A percentile compares a stretch with the other conserved stretches of the same genome.
Evolutionary conservation across 2,329 filamentous ascomycete genomes (phyloP).

Genomic region (Dothiorella sarmentorum): DNA sequence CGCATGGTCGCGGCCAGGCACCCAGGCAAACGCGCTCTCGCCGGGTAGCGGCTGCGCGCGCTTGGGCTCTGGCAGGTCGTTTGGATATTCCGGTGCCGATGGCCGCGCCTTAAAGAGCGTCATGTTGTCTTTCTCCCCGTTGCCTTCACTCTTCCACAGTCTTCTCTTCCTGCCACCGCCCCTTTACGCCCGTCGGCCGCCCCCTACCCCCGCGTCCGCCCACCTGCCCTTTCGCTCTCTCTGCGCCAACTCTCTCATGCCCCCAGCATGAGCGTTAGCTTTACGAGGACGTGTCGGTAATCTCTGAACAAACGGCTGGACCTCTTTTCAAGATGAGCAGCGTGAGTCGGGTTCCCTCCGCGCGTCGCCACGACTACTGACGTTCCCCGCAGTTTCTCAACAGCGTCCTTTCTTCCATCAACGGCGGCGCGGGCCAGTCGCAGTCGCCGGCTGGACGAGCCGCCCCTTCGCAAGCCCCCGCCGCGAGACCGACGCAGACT

Average conservation of each 20-base stretch:
- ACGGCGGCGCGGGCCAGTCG: slow-evolving; percentile 25
- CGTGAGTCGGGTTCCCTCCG: slow-evolving; percentile 27
- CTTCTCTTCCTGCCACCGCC: background rate
- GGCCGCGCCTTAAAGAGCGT: slow-evolving; percentile 18
- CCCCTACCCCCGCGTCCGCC: background rate
- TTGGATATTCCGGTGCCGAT: slow-evolving; percentile 16
- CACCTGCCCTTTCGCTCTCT: background rate
- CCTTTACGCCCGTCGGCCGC: background rate
- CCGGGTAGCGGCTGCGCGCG: slow-evolving; percentile 12
- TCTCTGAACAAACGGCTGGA: slow-evolving; percentile 15
- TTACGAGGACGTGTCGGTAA: slow-evolving; percentile 8
- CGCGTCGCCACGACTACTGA: background rate
- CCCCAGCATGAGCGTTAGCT: slow-evolving; percentile 17
- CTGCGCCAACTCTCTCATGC: background rate
- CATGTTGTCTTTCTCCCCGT: slow-evolving; percentile 12
- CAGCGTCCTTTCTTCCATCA: slow-evolving; percentile 37
- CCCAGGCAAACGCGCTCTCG: background rate
- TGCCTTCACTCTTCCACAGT: background rate
- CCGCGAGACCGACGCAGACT: slow-evolving; percentile 14
- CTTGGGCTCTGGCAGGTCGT: background rate
- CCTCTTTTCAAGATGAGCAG: slow-evolving; percentile 34
- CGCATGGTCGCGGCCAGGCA: background rate
- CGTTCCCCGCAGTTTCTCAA: slow-evolving; percentile 27
- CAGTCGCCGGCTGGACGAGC: slow-evolving; percentile 20
- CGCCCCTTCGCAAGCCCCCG: slow-evolving; percentile 24